Percentiles rank a stretch among this genome's conserved stretches.
Evolutionary conservation across 768 basidiomycete species (phyloP).

Genomic region (Trametes cinnabarina): DNA sequence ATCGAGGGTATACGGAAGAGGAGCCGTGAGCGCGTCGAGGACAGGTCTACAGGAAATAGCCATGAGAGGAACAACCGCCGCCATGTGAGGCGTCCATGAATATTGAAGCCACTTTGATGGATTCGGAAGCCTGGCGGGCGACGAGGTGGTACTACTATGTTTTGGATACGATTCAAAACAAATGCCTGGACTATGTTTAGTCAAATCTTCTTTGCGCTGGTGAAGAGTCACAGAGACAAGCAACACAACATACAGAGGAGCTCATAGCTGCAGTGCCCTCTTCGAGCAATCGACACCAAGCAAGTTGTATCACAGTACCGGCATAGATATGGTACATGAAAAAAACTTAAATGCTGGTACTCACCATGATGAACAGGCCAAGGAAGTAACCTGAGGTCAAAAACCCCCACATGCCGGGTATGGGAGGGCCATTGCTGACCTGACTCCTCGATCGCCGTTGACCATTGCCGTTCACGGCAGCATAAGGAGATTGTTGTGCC

Average conservation of each 20-base stretch:
- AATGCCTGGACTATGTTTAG: slow-evolving; percentile 46
- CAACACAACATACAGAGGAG: too few relatives aligned
- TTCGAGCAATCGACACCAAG: too few relatives aligned
- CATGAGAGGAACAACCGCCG: slow-evolving; percentile 23
- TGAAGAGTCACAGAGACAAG: background rate
- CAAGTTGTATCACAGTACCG: too few relatives aligned
- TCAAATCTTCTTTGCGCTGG: slow-evolving; percentile 1
- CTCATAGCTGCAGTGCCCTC: too few relatives aligned
- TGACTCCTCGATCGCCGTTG: slow-evolving; percentile 1
- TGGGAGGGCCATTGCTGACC: slow-evolving; percentile 10
- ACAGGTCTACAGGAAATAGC: slow-evolving; percentile 66
- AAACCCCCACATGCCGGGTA: slow-evolving; percentile 70
- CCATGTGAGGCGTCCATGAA: slow-evolving; percentile 5
- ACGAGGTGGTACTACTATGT: slow-evolving; percentile 70
- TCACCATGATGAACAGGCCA: slow-evolving; percentile 64
- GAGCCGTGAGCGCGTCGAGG: slow-evolving; percentile 56
- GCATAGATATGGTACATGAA: too few relatives aligned
- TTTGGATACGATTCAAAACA: slow-evolving; percentile 72
- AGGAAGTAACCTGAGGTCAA: slow-evolving; percentile 72
- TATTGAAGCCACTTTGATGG: slow-evolving; percentile 6
- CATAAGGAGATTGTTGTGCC: slow-evolving; percentile 1
- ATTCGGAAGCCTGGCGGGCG: slow-evolving; percentile 30
- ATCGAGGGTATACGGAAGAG: slow-evolving; percentile 62
- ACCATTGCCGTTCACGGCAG: background rate
- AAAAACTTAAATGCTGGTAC: too few relatives aligned